These are phyloP conservation scores for Cryptomeria japonica DNA, from an alignment of 75 land plant species.

Conservation along the genomic window DNA sequence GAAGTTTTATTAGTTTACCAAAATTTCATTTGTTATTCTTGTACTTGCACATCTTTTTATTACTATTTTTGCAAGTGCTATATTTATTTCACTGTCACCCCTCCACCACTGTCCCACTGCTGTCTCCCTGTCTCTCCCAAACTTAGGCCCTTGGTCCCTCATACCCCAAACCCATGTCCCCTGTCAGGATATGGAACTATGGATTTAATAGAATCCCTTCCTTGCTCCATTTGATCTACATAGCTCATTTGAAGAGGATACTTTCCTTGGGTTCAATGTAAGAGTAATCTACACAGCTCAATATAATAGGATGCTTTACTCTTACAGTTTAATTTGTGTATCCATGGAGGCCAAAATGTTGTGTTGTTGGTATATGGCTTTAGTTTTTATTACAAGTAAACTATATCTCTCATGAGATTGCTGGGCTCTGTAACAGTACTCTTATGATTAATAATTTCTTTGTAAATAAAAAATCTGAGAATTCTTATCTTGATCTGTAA, in stretches of 20 bases:
- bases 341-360: background rate
- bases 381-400: background rate
- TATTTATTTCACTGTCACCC: too few species aligned
- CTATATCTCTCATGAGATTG: background rate
- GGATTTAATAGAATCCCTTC: background rate
- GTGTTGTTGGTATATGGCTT: background rate
- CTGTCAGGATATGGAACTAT: too few species aligned
- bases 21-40: too few species aligned
- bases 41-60: too few species aligned
- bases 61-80: too few species aligned
- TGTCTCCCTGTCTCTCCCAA: too few species aligned
- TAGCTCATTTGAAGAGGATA: background rate
- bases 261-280: background rate
- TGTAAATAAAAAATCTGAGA: background rate
- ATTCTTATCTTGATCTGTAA: background rate
- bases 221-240: background rate
- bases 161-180: too few species aligned
- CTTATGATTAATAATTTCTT: background rate
- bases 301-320: background rate
- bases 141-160: too few species aligned
- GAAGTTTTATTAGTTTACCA: too few species aligned
- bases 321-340: background rate
- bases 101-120: too few species aligned
- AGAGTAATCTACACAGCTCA: background rate
- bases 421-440: background rate